Percentiles rank a stretch among this genome's conserved stretches.
Evolutionary conservation across 75 land plant species (phyloP).

Genomic region (Picea glauca): DNA sequence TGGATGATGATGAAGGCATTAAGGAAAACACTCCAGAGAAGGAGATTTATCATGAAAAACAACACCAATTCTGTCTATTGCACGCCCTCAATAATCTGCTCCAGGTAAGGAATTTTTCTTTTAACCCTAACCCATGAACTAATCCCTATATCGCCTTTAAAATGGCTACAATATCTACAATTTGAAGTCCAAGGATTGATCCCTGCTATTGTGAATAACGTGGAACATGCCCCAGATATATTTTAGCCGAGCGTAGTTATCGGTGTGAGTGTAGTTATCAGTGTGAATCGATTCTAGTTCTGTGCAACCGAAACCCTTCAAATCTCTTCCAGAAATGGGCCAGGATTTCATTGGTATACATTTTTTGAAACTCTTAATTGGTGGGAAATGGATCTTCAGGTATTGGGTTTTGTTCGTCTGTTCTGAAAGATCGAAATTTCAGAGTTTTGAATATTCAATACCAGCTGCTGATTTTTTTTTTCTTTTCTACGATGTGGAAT

Average conservation of each 20-base stretch:
- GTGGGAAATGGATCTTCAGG: neutral
- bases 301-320: neutral
- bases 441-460: neutral
- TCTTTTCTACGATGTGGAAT: too few species aligned
- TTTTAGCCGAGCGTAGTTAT: too few species aligned
- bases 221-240: too few species aligned
- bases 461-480: too few species aligned
- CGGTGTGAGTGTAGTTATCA: too few species aligned
- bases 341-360: neutral
- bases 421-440: neutral
- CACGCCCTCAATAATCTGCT: conserved; percentile 89
- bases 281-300: neutral
- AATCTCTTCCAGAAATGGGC: too few species aligned
- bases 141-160: neutral
- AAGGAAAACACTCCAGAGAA: neutral
- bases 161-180: neutral
- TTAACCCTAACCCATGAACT: neutral
- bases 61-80: conserved; percentile 75
- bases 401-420: neutral
- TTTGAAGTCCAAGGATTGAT: neutral
- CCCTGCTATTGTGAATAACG: too few species aligned
- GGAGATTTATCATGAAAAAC: conserved; percentile 76
- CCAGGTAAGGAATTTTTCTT: conserved; percentile 35
- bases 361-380: neutral
- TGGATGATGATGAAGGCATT: too few species aligned